Conservation (phyloP, 2,329 filamentous ascomycete species). For the Colletotrichum viniferum region DNA sequence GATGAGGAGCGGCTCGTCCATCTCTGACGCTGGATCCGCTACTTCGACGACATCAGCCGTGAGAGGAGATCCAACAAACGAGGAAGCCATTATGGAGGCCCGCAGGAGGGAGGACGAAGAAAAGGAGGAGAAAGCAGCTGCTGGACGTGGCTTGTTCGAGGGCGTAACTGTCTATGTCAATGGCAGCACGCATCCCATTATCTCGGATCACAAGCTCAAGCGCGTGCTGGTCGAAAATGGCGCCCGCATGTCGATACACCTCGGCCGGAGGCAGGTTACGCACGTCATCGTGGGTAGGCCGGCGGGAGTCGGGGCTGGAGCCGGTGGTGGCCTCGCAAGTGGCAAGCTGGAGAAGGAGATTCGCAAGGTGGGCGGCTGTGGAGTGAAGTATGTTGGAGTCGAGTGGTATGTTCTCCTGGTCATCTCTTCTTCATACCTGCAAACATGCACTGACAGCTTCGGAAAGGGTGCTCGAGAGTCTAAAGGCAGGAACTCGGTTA, state of each 20-base stretch:
- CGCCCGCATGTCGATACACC: conserved; percentile 70
- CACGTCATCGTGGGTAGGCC: conserved; percentile 81
- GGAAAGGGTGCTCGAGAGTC: conserved; percentile 78
- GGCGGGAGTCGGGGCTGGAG: conserved; percentile 51
- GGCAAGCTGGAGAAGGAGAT: conserved; percentile 86
- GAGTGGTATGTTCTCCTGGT: conserved; percentile 67
- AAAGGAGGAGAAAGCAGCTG: conserved; percentile 39
- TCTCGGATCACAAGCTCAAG: conserved; percentile 89
- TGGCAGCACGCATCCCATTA: conserved; percentile 78
- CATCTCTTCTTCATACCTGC: conserved; percentile 6
- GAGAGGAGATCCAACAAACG: conserved; percentile 13
- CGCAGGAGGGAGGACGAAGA: conserved; percentile 55
- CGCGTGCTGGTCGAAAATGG: conserved; percentile 77
- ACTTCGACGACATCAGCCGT: background rate
- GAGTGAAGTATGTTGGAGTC: conserved; percentile 78
- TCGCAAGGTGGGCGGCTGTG: conserved; percentile 65
- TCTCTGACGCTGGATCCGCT: background rate
- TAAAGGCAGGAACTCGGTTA: conserved; percentile 75
- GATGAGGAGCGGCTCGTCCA: conserved; percentile 35
- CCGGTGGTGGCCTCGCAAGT: conserved; percentile 76
- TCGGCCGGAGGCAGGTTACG: conserved; percentile 77
- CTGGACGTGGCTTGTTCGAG: conserved; percentile 62
- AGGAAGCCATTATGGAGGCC: conserved; percentile 30
- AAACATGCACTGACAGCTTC: background rate
- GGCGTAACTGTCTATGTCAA: conserved; percentile 83